Evolutionary conservation across 768 basidiomycete species (phyloP).

Genomic region (Russula vinacea): DNA sequence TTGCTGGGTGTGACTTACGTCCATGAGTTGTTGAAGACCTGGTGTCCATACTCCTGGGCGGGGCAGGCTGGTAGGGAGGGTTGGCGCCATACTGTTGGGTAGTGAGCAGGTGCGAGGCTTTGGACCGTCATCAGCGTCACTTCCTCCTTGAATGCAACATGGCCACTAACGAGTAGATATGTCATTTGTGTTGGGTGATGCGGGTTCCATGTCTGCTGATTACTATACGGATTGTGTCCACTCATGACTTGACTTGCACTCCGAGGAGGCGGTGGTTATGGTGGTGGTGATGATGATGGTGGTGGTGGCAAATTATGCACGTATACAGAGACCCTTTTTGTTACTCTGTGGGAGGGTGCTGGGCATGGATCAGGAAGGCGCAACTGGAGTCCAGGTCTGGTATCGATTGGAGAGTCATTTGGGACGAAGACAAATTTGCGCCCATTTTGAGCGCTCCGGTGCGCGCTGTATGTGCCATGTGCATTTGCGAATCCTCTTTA

Average conservation of each 20-base stretch:
- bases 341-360: neutral
- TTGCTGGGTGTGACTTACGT: slow-evolving; percentile 3
- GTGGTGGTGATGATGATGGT: neutral
- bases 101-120: neutral
- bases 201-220: neutral
- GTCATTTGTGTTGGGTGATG: neutral
- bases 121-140: slow-evolving; percentile 2
- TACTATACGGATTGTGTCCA: neutral
- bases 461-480: slow-evolving; percentile 4
- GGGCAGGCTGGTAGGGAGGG: neutral
- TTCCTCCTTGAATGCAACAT: neutral
- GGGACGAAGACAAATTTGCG: neutral
- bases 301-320: slow-evolving; percentile 5
- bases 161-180: neutral
- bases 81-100: slow-evolving; percentile 11
- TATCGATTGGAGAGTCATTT: neutral
- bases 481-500: slow-evolving; percentile 1
- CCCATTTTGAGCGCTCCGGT: slow-evolving; percentile 4
- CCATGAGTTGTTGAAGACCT: neutral
- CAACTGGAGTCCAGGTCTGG: neutral
- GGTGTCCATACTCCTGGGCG: neutral
- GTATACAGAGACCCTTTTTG: neutral
- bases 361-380: slow-evolving; percentile 1
- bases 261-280: neutral
- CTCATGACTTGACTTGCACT: slow-evolving; percentile 2